Percentiles rank a stretch among this genome's conserved stretches.
phyloP scores from a whole-genome alignment of 139 green algal genomes.

The Chlorella sorokiniana region DNA sequence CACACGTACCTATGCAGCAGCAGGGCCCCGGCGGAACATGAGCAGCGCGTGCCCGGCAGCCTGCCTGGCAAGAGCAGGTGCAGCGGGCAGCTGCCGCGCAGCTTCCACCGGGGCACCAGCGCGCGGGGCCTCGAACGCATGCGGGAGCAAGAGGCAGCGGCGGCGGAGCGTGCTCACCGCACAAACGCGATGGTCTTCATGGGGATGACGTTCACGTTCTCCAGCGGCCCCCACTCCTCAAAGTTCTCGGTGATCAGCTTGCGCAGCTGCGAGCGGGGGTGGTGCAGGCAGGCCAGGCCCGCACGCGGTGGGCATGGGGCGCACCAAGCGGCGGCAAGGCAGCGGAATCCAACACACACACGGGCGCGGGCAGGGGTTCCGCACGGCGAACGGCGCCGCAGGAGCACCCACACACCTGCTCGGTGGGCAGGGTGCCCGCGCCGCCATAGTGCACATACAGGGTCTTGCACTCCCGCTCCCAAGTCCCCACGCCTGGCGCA shows the following conservation, averaged over 20 bases:
- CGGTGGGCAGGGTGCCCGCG: slow-evolving; percentile 53
- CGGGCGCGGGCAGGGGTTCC: not conserved
- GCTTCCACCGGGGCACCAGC: no score
- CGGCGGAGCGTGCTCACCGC: slow-evolving; percentile 21
- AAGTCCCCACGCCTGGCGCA: slow-evolving; percentile 50
- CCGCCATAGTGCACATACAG: slow-evolving; percentile 71
- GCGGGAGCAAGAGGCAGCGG: not conserved
- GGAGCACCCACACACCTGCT: slow-evolving; percentile 28
- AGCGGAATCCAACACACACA: not conserved
- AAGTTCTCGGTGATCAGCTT: slow-evolving; percentile 60
- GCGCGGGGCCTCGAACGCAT: no score
- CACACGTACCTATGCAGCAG: slow-evolving; percentile 55
- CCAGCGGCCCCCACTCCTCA: slow-evolving; percentile 56
- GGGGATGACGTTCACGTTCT: slow-evolving; percentile 66
- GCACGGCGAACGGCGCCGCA: not conserved
- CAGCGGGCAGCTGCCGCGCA: not conserved
- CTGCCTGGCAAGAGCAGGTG: not conserved
- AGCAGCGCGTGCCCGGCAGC: not conserved
- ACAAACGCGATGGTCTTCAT: slow-evolving; percentile 77
- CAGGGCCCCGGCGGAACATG: not conserved
- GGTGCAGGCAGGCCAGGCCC: no score
- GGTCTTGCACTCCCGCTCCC: slow-evolving; percentile 66
- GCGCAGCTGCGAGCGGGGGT: slow-evolving; percentile 20
- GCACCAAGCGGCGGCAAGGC: no score
- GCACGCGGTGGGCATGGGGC: no score